Conservation (phyloP, 1,284 basidiomycete genomes). For the Ganoderma leucocontextum region DNA sequence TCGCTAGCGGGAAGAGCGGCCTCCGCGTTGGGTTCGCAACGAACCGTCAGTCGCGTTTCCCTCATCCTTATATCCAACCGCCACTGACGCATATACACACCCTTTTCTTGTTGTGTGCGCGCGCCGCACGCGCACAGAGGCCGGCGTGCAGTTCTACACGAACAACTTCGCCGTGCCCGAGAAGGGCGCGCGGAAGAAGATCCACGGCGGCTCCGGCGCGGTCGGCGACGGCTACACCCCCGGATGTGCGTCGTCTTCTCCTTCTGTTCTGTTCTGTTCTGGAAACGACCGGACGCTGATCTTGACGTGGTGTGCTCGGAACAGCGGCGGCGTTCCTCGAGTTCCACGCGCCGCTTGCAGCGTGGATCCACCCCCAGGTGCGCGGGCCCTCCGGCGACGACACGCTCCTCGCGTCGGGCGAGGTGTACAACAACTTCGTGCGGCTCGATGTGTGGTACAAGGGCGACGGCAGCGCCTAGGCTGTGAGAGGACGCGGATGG, state of each 20-base stretch:
- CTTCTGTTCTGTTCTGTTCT: neutral
- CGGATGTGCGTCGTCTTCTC: conserved; percentile 53
- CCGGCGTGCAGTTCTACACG: conserved; percentile 78
- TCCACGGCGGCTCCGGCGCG: conserved; percentile 77
- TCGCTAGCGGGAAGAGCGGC: conserved; percentile 66
- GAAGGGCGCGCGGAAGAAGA: conserved; percentile 69
- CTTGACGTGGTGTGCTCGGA: neutral
- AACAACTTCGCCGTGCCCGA: conserved; percentile 58
- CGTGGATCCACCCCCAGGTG: conserved; percentile 44
- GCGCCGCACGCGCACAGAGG: conserved; percentile 51
- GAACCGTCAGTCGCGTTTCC: conserved; percentile 61
- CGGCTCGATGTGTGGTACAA: conserved; percentile 44
- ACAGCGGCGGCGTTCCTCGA: conserved; percentile 76
- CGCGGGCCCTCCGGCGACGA: conserved; percentile 40
- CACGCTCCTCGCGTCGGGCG: conserved; percentile 44
- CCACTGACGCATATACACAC: neutral
- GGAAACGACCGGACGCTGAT: neutral
- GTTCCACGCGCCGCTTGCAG: conserved; percentile 69
- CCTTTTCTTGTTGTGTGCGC: neutral
- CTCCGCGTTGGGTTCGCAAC: conserved; percentile 67
- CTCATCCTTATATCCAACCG: neutral
- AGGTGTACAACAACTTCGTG: conserved; percentile 48
- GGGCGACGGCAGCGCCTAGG: conserved; percentile 19
- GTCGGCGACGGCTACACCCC: conserved; percentile 65
- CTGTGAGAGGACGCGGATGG: neutral